phyloP scores from a whole-genome alignment of 768 basidiomycete species.

The Serendipita sp. region DNA sequence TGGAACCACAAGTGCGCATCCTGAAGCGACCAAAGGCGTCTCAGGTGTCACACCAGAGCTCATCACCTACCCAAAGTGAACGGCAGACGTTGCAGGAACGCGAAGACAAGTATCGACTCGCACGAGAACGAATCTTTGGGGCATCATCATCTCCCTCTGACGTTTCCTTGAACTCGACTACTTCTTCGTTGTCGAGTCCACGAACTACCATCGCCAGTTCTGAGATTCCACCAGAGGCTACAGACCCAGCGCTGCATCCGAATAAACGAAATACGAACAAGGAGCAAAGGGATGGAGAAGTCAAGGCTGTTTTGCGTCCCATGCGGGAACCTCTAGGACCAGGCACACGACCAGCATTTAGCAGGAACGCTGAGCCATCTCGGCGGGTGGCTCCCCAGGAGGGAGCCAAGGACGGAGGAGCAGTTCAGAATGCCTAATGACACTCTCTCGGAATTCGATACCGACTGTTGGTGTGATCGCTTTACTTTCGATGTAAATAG shows the following conservation, averaged over 20 bases:
- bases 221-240: too few species aligned
- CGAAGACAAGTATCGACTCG: constrained; percentile 58
- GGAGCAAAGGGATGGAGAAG: too few species aligned
- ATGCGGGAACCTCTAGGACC: constrained; percentile 1
- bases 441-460: too few species aligned
- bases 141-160: neutral
- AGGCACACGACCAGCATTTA: neutral
- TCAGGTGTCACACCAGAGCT: constrained; percentile 15
- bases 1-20: constrained; percentile 52
- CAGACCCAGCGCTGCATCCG: too few species aligned
- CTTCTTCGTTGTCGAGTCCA: too few species aligned
- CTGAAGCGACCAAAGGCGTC: constrained; percentile 46
- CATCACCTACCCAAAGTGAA: constrained; percentile 16
- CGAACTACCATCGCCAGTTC: too few species aligned
- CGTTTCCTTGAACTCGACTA: neutral
- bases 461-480: too few species aligned
- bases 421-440: too few species aligned
- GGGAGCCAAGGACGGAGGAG: too few species aligned
- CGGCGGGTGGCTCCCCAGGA: neutral
- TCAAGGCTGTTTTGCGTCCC: neutral
- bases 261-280: too few species aligned
- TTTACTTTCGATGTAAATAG: too few species aligned
- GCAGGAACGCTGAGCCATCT: neutral
- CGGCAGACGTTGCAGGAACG: constrained; percentile 39
- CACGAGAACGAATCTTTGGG: constrained; percentile 53